Percentiles rank a stretch among this genome's conserved stretches.
Conservation (phyloP, 768 basidiomycete genomes). For the Pleurotus djamor region DNA sequence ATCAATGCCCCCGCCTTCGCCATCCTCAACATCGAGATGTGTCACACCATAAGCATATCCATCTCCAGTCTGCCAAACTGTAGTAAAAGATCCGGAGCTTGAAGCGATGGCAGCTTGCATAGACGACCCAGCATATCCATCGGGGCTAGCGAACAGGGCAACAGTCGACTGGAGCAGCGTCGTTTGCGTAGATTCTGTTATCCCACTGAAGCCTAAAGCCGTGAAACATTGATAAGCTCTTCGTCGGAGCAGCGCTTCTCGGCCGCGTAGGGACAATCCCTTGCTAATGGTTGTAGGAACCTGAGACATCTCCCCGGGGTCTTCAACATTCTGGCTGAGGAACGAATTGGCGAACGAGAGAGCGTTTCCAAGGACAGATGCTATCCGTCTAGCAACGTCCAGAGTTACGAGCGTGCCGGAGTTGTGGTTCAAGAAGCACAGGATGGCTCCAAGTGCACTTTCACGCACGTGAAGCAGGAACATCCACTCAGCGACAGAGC, state of each 20-base stretch:
- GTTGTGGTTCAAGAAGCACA: constrained; percentile 87
- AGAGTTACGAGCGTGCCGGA: constrained; percentile 73
- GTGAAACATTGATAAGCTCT: constrained; percentile 90
- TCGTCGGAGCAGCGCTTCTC: constrained; percentile 81
- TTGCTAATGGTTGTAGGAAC: constrained; percentile 26
- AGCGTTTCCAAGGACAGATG: constrained; percentile 84
- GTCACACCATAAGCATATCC: constrained; percentile 93
- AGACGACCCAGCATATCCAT: constrained; percentile 77
- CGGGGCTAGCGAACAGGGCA: constrained; percentile 81
- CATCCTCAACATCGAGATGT: constrained; percentile 52
- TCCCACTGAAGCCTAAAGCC: constrained; percentile 72
- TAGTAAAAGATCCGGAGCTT: constrained; percentile 78
- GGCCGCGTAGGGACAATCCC: constrained; percentile 63
- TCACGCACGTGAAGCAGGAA: constrained; percentile 92
- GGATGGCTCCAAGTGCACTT: constrained; percentile 83
- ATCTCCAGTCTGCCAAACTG: constrained; percentile 84
- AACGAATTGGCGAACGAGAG: constrained; percentile 90
- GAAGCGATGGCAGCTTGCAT: constrained; percentile 92
- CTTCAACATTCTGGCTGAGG: constrained; percentile 66
- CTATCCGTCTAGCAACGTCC: constrained; percentile 87
- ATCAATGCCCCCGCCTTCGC: constrained; percentile 31
- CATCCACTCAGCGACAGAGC: constrained; percentile 80
- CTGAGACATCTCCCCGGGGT: constrained; percentile 43
- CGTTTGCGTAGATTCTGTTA: constrained; percentile 82
- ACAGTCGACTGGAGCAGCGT: constrained; percentile 80